Base-by-base conservation (phyloP, 352 stramenopile species). In the Plasmopara viticola region DNA sequence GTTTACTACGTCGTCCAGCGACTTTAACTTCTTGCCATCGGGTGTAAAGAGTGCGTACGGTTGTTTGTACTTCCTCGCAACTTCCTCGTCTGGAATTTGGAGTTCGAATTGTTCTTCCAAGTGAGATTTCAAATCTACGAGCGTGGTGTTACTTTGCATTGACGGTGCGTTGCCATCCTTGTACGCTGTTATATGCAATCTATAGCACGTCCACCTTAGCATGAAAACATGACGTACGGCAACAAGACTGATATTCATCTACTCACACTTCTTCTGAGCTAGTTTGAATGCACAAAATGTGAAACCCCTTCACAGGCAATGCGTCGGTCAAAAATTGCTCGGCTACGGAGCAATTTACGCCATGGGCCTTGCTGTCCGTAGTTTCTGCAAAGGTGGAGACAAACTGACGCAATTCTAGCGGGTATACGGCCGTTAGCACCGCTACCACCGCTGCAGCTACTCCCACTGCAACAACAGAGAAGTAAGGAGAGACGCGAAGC, bases 31-130 rank as follows among this genome's bases (percentile, higher is more conserved):
- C 46, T 65, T 51, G 41, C 80, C 80, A 0, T 82, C 49, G 0
- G 75, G 63, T 10, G 69, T 77, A 60, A 88, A 88, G 56, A 85
- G 82, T 6, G 69, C 76, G 44, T 74, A 81, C 29, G 71, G 73
- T 53, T 90, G 77, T 45, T 90, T 87, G 65, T 81, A 86, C 58
- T 85, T 72, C 35, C 59, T 18, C 1, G 55, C 48, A 25, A 56
- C 7, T 5, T 70, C 57, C 30, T 73, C 62, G 20, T 12, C 14
- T 14, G 37, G 37, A 1, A 41, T 41, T 43, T 45, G 34, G 35
- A 87, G 78, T 13, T 68, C 63, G 28, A 67, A 18, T 15, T 76
- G 47, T 31, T 55, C 42, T 52, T 85, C 69, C 34, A 88, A 30
- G n/a, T 60, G 53, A 5, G 57, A 56, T 44, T 70, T 71, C 46